Percentiles rank a stretch among this genome's conserved stretches.
phyloP scores from a whole-genome alignment of 1,139 yeast genomes.

The Tardiomyces blankii region DNA sequence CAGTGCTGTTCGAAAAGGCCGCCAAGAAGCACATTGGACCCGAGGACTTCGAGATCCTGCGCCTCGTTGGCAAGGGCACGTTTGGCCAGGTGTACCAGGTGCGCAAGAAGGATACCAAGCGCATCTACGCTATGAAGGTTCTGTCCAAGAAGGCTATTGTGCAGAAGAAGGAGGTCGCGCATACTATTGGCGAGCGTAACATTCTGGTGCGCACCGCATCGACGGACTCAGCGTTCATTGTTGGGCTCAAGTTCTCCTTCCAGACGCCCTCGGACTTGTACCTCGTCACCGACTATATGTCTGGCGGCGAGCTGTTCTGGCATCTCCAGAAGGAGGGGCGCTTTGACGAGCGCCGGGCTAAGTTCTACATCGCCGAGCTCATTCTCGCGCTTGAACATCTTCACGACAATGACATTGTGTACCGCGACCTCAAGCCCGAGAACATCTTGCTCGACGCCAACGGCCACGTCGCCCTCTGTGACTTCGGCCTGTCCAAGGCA shows the following conservation, averaged over 20 bases:
- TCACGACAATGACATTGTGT: constrained; percentile 92
- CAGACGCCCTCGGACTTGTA: constrained; percentile 96
- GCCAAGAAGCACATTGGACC: constrained; percentile 63
- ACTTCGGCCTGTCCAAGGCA: constrained; percentile 94
- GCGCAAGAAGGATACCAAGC: constrained; percentile 71
- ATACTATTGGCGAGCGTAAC: constrained; percentile 86
- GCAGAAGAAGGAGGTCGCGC: constrained; percentile 92
- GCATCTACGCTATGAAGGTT: constrained; percentile 88
- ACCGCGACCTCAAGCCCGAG: constrained; percentile 92
- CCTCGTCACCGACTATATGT: constrained; percentile 95
- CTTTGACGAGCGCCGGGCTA: constrained; percentile 83
- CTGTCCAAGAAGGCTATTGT: constrained; percentile 90
- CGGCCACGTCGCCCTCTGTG: constrained; percentile 97
- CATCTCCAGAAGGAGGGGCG: constrained; percentile 81
- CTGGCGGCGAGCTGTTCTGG: constrained; percentile 99
- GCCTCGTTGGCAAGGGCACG: constrained; percentile 95
- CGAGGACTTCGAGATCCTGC: constrained; percentile 84
- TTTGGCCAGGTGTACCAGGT: constrained; percentile 99
- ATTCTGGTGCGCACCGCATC: constrained; percentile 85
- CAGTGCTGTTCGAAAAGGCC: constrained; percentile 52
- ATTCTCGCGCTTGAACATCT: constrained; percentile 80
- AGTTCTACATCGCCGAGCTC: constrained; percentile 95
- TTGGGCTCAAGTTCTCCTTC: constrained; percentile 88
- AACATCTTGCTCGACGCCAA: constrained; percentile 77
- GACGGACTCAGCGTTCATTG: constrained; percentile 84